Percentiles rank a stretch among this genome's conserved stretches.
Conservation (phyloP, 306 rosid species). For the Styphnolobium japonicum region DNA sequence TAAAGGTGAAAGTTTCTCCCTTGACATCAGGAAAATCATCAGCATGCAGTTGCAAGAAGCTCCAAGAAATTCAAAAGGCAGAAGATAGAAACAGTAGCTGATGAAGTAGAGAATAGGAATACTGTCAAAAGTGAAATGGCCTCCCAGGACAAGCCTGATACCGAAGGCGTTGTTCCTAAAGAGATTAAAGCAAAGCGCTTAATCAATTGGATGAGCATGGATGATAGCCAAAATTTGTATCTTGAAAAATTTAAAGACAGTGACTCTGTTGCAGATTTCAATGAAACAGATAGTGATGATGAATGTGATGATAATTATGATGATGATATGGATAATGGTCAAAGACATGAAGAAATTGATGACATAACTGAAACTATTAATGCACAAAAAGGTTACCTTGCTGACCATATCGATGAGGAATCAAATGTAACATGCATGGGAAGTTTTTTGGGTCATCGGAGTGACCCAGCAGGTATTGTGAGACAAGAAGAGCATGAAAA, state of each 20-base stretch:
- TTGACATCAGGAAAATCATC: conserved; percentile 45
- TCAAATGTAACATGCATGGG: conserved; percentile 10
- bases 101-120: conserved; percentile 29
- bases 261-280: conserved; percentile 44
- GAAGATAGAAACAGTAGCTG: conserved; percentile 31
- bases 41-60: conserved; percentile 37
- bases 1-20: background rate
- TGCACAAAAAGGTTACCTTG: conserved; percentile 13
- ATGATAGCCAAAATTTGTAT: conserved; percentile 49
- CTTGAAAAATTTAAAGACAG: conserved; percentile 45
- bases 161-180: conserved; percentile 28
- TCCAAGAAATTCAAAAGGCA: conserved; percentile 55
- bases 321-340: conserved; percentile 25
- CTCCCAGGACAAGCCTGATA: conserved; percentile 29
- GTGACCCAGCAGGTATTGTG: conserved; percentile 20
- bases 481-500: conserved; percentile 33
- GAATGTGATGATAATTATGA: conserved; percentile 41
- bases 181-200: conserved; percentile 28
- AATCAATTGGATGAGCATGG: conserved; percentile 85
- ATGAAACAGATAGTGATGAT: conserved; percentile 55
- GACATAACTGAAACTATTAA: conserved; percentile 19
- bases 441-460: conserved; percentile 7
- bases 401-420: conserved; percentile 28
- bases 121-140: conserved; percentile 38
- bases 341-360: conserved; percentile 32